Conservation (phyloP, 2,329 filamentous ascomycete species). For the Pestalotiopsis sp. region DNA sequence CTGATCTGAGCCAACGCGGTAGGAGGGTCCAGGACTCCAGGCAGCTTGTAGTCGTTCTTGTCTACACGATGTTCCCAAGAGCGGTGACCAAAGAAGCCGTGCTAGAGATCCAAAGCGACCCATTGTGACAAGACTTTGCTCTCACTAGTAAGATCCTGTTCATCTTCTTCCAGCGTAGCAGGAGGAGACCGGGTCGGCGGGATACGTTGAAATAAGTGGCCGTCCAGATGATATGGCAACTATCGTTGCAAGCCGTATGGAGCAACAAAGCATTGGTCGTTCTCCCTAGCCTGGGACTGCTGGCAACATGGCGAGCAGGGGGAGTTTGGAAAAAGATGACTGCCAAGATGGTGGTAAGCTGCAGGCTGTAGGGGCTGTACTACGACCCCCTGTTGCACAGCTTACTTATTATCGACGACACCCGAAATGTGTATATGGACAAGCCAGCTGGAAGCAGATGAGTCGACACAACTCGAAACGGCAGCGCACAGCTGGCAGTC, state of each 20-base stretch:
- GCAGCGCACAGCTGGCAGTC: background rate
- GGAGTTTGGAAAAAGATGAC: background rate
- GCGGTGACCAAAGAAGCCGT: background rate
- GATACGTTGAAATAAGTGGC: background rate
- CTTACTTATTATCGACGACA: background rate
- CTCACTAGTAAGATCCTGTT: background rate
- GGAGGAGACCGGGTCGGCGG: background rate
- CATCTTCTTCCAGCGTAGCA: background rate
- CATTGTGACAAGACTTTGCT: background rate
- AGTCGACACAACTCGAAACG: background rate
- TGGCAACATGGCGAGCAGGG: background rate
- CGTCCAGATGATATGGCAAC: background rate
- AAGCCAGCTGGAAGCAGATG: background rate
- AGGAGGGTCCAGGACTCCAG: background rate
- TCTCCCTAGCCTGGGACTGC: background rate
- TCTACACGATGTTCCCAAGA: background rate
- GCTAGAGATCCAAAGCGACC: background rate
- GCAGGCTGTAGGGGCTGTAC: background rate
- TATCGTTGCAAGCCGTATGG: background rate
- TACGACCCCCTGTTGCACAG: background rate
- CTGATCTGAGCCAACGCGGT: background rate
- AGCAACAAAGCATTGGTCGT: background rate
- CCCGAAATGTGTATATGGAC: background rate
- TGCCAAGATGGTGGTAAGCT: background rate
- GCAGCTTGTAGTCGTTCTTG: background rate